Evolutionary conservation across 257 asterid genomes (phyloP).

Genomic region (Salvia hispanica): DNA sequence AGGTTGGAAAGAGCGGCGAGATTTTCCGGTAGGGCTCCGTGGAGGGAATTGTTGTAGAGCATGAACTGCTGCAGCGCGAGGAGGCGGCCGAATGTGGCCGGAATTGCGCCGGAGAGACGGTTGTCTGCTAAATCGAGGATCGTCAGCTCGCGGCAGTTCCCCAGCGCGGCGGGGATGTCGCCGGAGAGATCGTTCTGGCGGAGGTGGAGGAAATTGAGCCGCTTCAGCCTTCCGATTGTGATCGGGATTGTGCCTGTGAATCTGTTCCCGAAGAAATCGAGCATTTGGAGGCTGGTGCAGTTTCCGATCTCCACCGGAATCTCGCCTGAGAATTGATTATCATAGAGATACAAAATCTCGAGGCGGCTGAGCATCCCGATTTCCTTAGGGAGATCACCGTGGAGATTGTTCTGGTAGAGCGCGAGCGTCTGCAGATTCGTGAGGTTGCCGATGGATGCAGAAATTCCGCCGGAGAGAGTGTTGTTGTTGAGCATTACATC

Average conservation of each 20-base stretch:
- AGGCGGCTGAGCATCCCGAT: constrained; percentile 77
- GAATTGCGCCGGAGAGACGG: constrained; percentile 66
- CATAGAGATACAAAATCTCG: constrained; percentile 66
- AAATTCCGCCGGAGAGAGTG: constrained; percentile 61
- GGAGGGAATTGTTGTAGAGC: constrained; percentile 87
- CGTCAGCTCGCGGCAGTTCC: constrained; percentile 60
- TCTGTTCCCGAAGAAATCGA: constrained; percentile 77
- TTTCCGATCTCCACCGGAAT: constrained; percentile 81
- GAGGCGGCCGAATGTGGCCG: constrained; percentile 65
- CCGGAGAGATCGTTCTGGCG: constrained; percentile 85
- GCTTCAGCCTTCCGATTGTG: constrained; percentile 64
- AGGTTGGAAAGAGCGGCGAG: constrained; percentile 56
- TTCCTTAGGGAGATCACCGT: constrained; percentile 63
- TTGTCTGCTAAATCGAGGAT: constrained; percentile 87
- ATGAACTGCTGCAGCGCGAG: constrained; percentile 64
- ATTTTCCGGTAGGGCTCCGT: constrained; percentile 65
- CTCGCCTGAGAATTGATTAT: constrained; percentile 74
- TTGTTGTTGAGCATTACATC: constrained; percentile 82
- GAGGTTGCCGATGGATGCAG: constrained; percentile 61
- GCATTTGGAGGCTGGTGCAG: constrained; percentile 69
- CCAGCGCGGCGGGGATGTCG: constrained; percentile 70
- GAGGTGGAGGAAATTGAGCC: constrained; percentile 71
- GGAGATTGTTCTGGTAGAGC: constrained; percentile 63
- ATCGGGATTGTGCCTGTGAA: constrained; percentile 70
- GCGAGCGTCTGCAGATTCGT: constrained; percentile 69